phyloP scores from a whole-genome alignment of 164 flowering plant species.

The Cinnamomum chago region DNA sequence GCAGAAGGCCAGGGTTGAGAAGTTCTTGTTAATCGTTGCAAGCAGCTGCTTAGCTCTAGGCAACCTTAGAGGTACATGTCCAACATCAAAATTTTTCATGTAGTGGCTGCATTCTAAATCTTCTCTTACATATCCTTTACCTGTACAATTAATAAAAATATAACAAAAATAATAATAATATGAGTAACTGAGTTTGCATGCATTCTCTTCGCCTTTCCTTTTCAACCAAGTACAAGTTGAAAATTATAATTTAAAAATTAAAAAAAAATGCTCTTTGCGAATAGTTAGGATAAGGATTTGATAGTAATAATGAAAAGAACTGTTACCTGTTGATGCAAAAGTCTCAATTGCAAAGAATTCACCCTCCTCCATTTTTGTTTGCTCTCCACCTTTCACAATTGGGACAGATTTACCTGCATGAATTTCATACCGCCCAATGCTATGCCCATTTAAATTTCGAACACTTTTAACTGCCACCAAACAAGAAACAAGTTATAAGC shows the following conservation, averaged over 20 bases:
- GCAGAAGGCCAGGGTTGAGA: conserved; percentile 94
- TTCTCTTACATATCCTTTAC: conserved; percentile 94
- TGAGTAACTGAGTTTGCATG: too few relatives aligned
- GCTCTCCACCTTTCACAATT: conserved; percentile 98
- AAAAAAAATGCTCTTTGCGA: neutral
- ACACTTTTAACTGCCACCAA: conserved; percentile 81
- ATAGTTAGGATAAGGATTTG: too few relatives aligned
- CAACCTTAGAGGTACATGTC: conserved; percentile 81
- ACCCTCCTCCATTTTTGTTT: conserved; percentile 99
- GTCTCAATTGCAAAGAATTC: conserved; percentile 98
- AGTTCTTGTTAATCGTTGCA: conserved; percentile 88
- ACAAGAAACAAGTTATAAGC: conserved; percentile 7
- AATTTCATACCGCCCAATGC: conserved; percentile 90
- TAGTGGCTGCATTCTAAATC: conserved; percentile 97
- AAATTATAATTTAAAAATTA: too few relatives aligned
- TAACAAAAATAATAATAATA: neutral
- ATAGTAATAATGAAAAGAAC: too few relatives aligned
- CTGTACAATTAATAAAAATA: conserved; percentile 31
- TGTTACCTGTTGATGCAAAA: conserved; percentile 87
- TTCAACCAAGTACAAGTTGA: neutral
- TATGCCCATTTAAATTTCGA: conserved; percentile 95
- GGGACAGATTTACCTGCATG: conserved; percentile 99
- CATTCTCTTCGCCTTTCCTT: neutral
- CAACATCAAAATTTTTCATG: conserved; percentile 92
- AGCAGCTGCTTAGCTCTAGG: conserved; percentile 93